These are phyloP conservation scores for Oldenlandia corymbosa DNA, from an alignment of 257 asterid species.

Conservation along the genomic window DNA sequence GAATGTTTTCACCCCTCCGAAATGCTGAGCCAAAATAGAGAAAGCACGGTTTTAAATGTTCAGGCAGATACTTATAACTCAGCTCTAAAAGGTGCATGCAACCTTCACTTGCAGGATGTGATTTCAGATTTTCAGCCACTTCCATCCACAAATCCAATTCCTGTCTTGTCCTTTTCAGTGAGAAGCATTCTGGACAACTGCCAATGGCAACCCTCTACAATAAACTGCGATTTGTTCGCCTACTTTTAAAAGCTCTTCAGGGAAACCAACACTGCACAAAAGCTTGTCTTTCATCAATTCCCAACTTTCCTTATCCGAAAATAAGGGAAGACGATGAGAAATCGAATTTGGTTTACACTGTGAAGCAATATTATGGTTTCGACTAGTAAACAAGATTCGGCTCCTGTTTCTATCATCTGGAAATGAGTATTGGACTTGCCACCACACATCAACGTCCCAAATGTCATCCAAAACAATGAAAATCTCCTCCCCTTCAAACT, in stretches of 20 bases:
- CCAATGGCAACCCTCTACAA: slow-evolving; percentile 1
- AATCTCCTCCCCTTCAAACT: background rate
- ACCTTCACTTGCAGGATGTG: background rate
- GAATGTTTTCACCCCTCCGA: background rate
- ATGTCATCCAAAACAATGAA: slow-evolving; percentile 4
- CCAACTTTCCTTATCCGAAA: slow-evolving; percentile 5
- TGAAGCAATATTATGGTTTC: background rate
- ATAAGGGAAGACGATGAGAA: background rate
- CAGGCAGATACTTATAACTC: too few species aligned
- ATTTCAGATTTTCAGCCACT: background rate
- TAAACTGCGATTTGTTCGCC: background rate
- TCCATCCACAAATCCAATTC: background rate
- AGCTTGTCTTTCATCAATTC: background rate
- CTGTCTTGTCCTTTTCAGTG: background rate
- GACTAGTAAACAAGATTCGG: background rate
- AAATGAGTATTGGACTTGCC: background rate
- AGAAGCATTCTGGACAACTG: background rate
- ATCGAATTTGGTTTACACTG: background rate
- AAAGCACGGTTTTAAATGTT: too few species aligned
- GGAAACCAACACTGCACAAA: background rate
- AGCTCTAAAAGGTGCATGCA: background rate
- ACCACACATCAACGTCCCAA: background rate
- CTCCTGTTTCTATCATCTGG: background rate
- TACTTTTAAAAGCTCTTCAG: background rate
- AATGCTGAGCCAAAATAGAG: slow-evolving; percentile 2